Conservation (phyloP, 805 yeast genomes). For the Candida sonorensis region DNA sequence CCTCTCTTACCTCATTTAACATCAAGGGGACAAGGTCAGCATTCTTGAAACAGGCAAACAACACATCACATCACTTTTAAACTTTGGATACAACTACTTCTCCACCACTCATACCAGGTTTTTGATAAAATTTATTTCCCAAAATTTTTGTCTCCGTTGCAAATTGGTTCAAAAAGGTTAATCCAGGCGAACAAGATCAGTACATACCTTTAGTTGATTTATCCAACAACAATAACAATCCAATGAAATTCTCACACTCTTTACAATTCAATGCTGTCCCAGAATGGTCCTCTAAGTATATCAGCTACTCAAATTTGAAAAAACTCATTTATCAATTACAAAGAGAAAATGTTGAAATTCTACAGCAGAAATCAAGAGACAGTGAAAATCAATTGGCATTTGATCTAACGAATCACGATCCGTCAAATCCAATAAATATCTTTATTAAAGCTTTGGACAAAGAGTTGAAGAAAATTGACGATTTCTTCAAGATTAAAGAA, state of each 20-base stretch:
- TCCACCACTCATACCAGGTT: too few species aligned
- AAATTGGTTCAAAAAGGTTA: not conserved
- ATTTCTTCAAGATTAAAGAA: slow-evolving; percentile 67
- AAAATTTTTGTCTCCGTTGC: slow-evolving; percentile 1
- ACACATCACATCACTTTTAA: too few species aligned
- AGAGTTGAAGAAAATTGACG: slow-evolving; percentile 71
- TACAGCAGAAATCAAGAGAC: slow-evolving; percentile 16
- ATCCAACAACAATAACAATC: not conserved
- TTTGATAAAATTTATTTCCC: too few species aligned
- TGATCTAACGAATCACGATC: slow-evolving; percentile 25
- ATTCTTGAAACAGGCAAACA: too few species aligned
- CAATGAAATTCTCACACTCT: slow-evolving; percentile 89
- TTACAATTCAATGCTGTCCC: slow-evolving; percentile 36
- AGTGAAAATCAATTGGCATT: slow-evolving; percentile 24
- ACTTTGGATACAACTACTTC: too few species aligned
- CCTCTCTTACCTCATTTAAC: too few species aligned
- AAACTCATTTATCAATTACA: slow-evolving; percentile 80
- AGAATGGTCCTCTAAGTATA: slow-evolving; percentile 42
- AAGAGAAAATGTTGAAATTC: slow-evolving; percentile 40
- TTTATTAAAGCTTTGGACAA: slow-evolving; percentile 69
- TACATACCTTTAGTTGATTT: slow-evolving; percentile 17
- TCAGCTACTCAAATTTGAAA: slow-evolving; percentile 44
- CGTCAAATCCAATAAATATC: slow-evolving; percentile 43
- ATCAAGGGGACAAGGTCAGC: too few species aligned
- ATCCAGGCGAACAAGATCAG: too few species aligned